Evolutionary conservation across 805 yeast species (phyloP), one percentile per base, ranked within the genome.

Genomic region (Tetrapisispora nanseiensis): DNA sequence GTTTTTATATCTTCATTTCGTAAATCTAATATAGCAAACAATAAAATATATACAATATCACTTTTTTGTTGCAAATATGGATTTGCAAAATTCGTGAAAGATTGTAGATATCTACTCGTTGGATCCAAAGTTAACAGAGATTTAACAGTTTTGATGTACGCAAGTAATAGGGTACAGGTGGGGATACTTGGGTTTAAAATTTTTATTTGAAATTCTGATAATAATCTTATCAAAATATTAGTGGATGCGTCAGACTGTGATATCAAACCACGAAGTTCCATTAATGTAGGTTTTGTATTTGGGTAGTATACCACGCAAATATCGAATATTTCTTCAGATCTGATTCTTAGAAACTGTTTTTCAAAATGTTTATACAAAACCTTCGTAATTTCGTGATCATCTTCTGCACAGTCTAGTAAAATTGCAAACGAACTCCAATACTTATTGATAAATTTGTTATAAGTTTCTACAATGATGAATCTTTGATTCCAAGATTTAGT

Each of bases 41-140:
- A 87, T 13, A 90, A 65, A 36, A 74, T 75, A 16, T 70, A 66
- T 16, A 86, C 75, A 0, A 92, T 75, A 57, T 92, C 97, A 0
- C 74, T 72, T 43, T 95, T 69, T 11, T 80, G 78, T 53, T 76
- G 77, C 38, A 92, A 66, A 61, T 82, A 82, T 20, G 73, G 62
- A 39, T 94, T 65, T 3, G 89, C 82, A 2, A 92, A 92, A 27
- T 86, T 62, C 1, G 85, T 77, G 0, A 85, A 89, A 38, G 77
- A 76, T 55, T 84, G 95, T 7, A 89, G 65, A 24, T 89, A 63
- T 1, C 86, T 90, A 0, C 95, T 95, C 30, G 84, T 70, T 6
- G 95, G 94, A 52, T 90, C 97, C n/a, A 92, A 67, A 0, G 80
- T 63, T 22, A 81, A 57, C 45, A 90, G 86, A 0, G 87, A 71